A percentile compares a stretch with the other conserved stretches of the same genome.
Evolutionary conservation across 331 rosid genomes (phyloP).

Genomic region (Pyrus hybrid): DNA sequence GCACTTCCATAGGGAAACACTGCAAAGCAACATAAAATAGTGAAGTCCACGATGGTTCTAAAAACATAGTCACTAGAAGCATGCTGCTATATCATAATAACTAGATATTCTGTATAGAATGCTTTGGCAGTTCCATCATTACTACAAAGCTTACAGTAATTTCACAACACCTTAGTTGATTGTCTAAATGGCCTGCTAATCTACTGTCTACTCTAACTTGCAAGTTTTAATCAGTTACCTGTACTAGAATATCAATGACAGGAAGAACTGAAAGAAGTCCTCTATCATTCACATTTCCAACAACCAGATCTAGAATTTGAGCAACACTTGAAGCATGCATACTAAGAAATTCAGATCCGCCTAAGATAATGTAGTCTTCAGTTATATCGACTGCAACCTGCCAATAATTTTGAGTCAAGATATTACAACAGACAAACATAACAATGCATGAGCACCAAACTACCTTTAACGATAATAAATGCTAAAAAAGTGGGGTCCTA

Average conservation of each 20-base stretch:
- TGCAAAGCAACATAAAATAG: constrained; percentile 29
- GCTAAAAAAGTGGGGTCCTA: background rate
- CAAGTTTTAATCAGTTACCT: constrained; percentile 33
- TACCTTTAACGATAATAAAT: background rate
- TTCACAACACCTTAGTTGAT: background rate
- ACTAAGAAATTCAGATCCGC: constrained; percentile 75
- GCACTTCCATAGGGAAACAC: constrained; percentile 87
- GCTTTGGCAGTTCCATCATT: background rate
- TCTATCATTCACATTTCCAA: constrained; percentile 84
- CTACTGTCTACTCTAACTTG: background rate
- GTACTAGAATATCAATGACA: constrained; percentile 76
- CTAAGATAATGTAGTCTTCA: constrained; percentile 84
- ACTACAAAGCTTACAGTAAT: background rate
- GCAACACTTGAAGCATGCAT: constrained; percentile 78
- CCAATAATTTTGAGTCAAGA: constrained; percentile 20
- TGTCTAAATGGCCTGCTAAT: background rate
- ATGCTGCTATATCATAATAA: background rate
- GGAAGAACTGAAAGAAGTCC: constrained; percentile 82
- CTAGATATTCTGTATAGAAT: background rate
- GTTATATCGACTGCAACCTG: constrained; percentile 77
- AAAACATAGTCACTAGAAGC: background rate
- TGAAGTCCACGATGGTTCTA: background rate
- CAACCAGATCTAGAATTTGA: constrained; percentile 75
- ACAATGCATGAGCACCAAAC: background rate
- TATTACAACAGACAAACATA: constrained; percentile 1